phyloP scores from a whole-genome alignment of 2,329 filamentous ascomycete genomes.

The Rasamsonia emersonii region DNA sequence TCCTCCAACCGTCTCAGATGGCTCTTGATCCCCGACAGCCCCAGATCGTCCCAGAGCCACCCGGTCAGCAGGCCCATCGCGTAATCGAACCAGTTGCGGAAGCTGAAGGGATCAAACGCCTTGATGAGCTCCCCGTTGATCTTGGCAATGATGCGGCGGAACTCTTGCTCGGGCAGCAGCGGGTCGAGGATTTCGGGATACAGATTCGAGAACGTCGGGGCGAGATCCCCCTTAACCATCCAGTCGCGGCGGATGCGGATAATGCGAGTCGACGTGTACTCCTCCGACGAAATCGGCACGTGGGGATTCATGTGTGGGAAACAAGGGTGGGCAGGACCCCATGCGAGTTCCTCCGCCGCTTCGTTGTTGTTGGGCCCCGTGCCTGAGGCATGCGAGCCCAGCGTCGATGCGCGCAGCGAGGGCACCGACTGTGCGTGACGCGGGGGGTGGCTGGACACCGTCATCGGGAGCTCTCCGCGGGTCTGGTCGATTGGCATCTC shows the following conservation, averaged over 20 bases:
- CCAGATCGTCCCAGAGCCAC: conserved; percentile 91
- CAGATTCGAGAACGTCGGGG: conserved; percentile 86
- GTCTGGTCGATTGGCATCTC: conserved; percentile 21
- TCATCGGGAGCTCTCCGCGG: too few relatives aligned
- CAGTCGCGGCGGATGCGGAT: conserved; percentile 89
- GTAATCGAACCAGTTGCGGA: conserved; percentile 71
- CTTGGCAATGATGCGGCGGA: conserved; percentile 70
- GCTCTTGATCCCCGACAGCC: conserved; percentile 65
- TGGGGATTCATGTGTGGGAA: conserved; percentile 91
- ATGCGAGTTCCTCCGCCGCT: conserved; percentile 64
- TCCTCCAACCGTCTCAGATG: conserved; percentile 61
- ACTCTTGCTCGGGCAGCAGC: conserved; percentile 75
- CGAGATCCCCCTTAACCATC: conserved; percentile 80
- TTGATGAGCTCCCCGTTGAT: conserved; percentile 68
- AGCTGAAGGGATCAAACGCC: conserved; percentile 71
- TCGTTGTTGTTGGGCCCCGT: conserved; percentile 40
- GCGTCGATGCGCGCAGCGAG: conserved; percentile 33
- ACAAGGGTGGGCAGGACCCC: conserved; percentile 91
- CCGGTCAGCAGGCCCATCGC: conserved; percentile 74
- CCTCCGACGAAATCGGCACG: conserved; percentile 65
- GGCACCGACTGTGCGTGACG: conserved; percentile 32
- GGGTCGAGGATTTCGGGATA: conserved; percentile 95
- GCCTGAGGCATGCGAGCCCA: conserved; percentile 15
- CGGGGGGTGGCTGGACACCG: conserved; percentile 13
- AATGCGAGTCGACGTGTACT: conserved; percentile 72